A percentile compares a stretch with the other conserved stretches of the same genome.
phyloP scores from a whole-genome alignment of 2,329 filamentous ascomycete genomes.

The Phialophora chinensis region DNA sequence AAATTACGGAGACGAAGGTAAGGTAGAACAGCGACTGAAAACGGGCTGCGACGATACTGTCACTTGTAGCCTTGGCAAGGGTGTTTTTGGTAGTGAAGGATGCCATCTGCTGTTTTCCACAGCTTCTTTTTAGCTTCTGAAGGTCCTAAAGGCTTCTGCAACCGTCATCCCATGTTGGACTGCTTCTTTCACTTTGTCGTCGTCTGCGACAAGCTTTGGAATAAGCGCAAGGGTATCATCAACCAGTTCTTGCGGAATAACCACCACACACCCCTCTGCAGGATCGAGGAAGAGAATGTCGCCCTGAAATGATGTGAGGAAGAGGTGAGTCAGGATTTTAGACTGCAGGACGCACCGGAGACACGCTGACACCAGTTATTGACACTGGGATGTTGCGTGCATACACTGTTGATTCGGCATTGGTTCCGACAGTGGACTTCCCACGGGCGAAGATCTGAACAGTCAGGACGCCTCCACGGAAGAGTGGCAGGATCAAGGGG shows the following conservation, averaged over 20 bases:
- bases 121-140: constrained; percentile 27
- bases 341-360: constrained; percentile 45
- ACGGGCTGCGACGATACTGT: neutral
- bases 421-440: constrained; percentile 53
- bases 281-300: constrained; percentile 75
- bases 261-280: constrained; percentile 68
- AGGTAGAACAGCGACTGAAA: neutral
- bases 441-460: constrained; percentile 52
- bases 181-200: constrained; percentile 68
- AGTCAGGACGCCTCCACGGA: constrained; percentile 12
- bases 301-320: constrained; percentile 50
- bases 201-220: constrained; percentile 59
- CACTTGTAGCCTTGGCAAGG: neutral
- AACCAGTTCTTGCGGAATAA: constrained; percentile 67
- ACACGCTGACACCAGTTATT: constrained; percentile 50
- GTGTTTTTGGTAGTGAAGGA: constrained; percentile 2
- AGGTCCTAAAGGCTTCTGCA: constrained; percentile 68
- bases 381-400: constrained; percentile 50
- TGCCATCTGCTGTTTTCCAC: neutral
- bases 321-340: neutral
- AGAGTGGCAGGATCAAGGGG: neutral
- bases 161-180: constrained; percentile 68
- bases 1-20: neutral
- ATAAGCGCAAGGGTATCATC: constrained; percentile 66
- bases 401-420: constrained; percentile 52